A percentile compares a stretch with the other conserved stretches of the same genome.
phyloP scores from a whole-genome alignment of 139 green algal species.

The Zygnema circumcarinatum region DNA sequence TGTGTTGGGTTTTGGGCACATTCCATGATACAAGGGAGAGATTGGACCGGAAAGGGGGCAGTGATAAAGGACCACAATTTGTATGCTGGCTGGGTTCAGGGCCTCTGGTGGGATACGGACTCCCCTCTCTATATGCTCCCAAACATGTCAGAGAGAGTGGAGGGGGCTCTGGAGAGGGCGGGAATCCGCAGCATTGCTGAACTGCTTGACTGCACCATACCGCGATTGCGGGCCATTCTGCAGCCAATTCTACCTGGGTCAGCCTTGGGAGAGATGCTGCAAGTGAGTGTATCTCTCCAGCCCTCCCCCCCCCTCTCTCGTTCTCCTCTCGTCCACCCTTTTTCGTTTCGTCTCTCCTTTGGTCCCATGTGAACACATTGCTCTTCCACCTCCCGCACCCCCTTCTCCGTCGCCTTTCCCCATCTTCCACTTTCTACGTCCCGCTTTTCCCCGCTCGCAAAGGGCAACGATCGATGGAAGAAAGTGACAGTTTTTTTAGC shows the following conservation, averaged over 20 bases:
- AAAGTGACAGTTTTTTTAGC: background rate
- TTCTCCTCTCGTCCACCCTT: constrained; percentile 15
- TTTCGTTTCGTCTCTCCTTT: constrained; percentile 28
- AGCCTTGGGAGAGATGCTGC: constrained; percentile 7
- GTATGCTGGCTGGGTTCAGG: too few relatives aligned
- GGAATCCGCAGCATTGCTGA: constrained; percentile 24
- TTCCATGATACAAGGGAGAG: too few relatives aligned
- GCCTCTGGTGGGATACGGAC: constrained; percentile 68
- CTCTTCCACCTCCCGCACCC: too few relatives aligned
- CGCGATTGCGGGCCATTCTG: constrained; percentile 27
- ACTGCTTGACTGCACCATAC: constrained; percentile 3
- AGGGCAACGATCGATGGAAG: too few relatives aligned
- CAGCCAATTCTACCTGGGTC: background rate
- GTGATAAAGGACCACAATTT: too few relatives aligned
- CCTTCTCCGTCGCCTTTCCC: too few relatives aligned
- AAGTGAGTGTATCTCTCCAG: background rate
- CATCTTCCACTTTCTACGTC: too few relatives aligned
- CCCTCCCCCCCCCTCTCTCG: background rate
- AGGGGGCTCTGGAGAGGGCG: background rate
- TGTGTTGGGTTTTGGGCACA: too few relatives aligned
- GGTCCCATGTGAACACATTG: too few relatives aligned
- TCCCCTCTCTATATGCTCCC: constrained; percentile 77
- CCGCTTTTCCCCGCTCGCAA: too few relatives aligned
- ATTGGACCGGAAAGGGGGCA: too few relatives aligned
- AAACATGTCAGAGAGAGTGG: constrained; percentile 62